These are phyloP conservation scores for Metschnikowia cubensis DNA, from an alignment of 805 yeast genomes.

Conservation along the genomic window DNA sequence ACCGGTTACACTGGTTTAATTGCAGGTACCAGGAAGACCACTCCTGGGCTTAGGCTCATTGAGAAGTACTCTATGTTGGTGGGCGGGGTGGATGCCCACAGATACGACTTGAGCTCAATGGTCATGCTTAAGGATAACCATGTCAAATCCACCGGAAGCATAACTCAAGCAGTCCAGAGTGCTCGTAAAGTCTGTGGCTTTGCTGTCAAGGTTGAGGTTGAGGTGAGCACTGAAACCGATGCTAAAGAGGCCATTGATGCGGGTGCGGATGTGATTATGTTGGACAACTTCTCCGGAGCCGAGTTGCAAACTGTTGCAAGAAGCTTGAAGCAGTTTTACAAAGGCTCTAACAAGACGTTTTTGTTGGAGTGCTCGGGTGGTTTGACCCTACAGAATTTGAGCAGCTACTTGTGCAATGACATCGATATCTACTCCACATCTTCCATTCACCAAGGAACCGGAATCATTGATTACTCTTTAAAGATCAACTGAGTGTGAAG, in stretches of 20 bases:
- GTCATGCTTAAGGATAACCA: slow-evolving; percentile 96
- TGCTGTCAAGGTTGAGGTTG: slow-evolving; percentile 87
- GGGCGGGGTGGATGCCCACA: slow-evolving; percentile 91
- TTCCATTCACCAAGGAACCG: slow-evolving; percentile 87
- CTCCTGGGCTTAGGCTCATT: slow-evolving; percentile 85
- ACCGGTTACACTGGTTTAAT: slow-evolving; percentile 76
- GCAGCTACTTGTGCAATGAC: slow-evolving; percentile 63
- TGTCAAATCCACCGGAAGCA: slow-evolving; percentile 88
- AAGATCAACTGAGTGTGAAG: slow-evolving; percentile 42
- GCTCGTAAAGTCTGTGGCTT: slow-evolving; percentile 87
- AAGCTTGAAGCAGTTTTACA: slow-evolving; percentile 56
- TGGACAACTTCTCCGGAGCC: slow-evolving; percentile 77
- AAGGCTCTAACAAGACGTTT: slow-evolving; percentile 44
- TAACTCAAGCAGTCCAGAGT: slow-evolving; percentile 70
- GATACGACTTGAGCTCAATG: slow-evolving; percentile 90
- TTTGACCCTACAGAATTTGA: slow-evolving; percentile 63
- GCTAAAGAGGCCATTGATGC: slow-evolving; percentile 91
- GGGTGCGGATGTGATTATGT: slow-evolving; percentile 94
- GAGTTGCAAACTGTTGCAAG: slow-evolving; percentile 63
- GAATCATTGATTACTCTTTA: slow-evolving; percentile 77
- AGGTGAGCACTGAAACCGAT: slow-evolving; percentile 77
- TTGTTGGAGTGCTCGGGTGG: slow-evolving; percentile 93
- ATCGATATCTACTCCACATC: slow-evolving; percentile 90
- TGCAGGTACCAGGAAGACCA: slow-evolving; percentile 97
- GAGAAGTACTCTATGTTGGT: slow-evolving; percentile 94